Base-by-base conservation (phyloP, 2,329 filamentous ascomycete genomes). In the Pyricularia grisea region DNA sequence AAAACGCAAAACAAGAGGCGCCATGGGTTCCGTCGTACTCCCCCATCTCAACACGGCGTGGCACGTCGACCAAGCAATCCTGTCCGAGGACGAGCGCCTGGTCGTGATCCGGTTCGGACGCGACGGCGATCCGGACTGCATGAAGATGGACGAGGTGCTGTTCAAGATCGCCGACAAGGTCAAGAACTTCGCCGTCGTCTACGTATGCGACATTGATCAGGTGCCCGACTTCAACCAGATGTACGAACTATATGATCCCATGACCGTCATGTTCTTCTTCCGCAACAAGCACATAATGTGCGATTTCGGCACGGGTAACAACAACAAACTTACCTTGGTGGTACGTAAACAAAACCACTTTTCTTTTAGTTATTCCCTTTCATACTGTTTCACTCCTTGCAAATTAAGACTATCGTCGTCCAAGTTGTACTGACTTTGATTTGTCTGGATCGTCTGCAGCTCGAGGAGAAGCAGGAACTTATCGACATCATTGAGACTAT, bases 271-370 rank as follows among this genome's bases (percentile, higher is more conserved):
- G 72, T 74, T 84, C 84, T 97, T 97, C 85, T 97, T 94, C 84
- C 88, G 94, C 71, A 99, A 99, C 79, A 99, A 99, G 79, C 93
- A 97, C 81, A 98, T 98, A 88, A 97, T 96, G 92, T 93, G 92
- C 79, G 94, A 98, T 87, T 93, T 97, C 74, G 94, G 94, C 65
- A 99, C 95, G 1, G 95, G 95, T 73, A 97, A 99, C 82, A 99
- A 99, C 80, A 99, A 99, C 79, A 98, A 98, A 80, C 84, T 97
- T 74, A 97, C 67, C 31, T 30, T 68, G 31, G 67, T 68, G 58
- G 67, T 68, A 65, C 12, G 67, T 65, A 14, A 23, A 12, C n/a
- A 42, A 42, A 9, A 17, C 9, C 3, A 42, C 33, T 5, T 42
- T 17, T 42, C 1, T 3, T 42, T 20, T 33, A 6, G 17, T 17